Evolutionary conservation across 192 early-diverging fungal species (phyloP).

Genomic region (Coemansia sp.): DNA sequence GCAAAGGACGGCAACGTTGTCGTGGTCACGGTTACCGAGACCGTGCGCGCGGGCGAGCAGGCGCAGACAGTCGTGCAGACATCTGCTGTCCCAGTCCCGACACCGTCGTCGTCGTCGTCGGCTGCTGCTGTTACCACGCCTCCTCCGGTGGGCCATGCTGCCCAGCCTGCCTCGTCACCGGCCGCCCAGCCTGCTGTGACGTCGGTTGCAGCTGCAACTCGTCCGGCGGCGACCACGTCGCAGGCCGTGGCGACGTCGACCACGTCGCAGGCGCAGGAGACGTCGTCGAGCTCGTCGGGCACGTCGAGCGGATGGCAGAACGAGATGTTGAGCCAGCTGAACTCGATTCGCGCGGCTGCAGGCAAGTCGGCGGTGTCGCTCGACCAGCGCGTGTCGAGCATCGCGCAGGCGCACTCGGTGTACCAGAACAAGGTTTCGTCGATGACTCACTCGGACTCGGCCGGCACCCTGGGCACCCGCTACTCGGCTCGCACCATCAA

Average conservation of each 20-base stretch:
- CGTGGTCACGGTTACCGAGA: conserved; percentile 26
- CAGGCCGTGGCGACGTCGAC: background rate
- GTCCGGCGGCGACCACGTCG: background rate
- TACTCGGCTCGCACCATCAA: conserved; percentile 18
- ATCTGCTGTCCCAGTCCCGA: no score
- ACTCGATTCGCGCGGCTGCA: conserved; percentile 27
- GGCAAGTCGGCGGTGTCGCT: conserved; percentile 20
- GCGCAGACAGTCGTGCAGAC: no score
- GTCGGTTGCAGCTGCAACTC: background rate
- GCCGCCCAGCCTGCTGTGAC: background rate
- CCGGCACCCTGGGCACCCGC: conserved; percentile 40
- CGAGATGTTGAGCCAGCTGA: conserved; percentile 41
- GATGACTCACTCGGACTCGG: conserved; percentile 52
- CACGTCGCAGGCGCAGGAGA: no score
- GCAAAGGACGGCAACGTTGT: background rate
- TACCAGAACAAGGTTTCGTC: conserved; percentile 43
- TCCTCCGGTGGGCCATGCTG: background rate
- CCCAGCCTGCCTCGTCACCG: background rate
- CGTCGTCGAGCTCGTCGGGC: background rate
- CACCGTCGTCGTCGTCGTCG: no score
- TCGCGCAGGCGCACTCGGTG: conserved; percentile 47
- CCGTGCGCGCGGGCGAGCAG: conserved; percentile 2
- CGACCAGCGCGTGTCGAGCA: conserved; percentile 5
- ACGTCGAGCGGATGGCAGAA: conserved; percentile 13
- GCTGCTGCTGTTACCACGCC: no score